These are phyloP conservation scores for Mycena citricolor DNA, from an alignment of 1,284 basidiomycete species.

Conservation along the genomic window DNA sequence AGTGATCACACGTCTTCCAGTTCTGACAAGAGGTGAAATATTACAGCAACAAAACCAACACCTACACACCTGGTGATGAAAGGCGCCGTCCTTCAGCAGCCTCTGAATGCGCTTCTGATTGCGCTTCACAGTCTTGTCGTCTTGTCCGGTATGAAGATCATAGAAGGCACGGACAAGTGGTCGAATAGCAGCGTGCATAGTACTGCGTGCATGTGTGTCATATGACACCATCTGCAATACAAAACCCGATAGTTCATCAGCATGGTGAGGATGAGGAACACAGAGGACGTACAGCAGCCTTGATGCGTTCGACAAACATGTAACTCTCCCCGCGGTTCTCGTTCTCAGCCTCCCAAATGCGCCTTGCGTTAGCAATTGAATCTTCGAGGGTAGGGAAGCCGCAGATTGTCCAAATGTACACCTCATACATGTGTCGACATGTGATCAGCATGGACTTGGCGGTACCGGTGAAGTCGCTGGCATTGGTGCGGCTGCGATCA, in stretches of 20 bases:
- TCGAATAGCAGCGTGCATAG: slow-evolving; percentile 2
- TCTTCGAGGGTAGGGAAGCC: background rate
- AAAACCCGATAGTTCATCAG: no score
- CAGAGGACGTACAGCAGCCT: slow-evolving; percentile 1
- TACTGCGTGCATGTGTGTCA: slow-evolving; percentile 8
- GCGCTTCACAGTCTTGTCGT: background rate
- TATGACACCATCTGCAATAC: background rate
- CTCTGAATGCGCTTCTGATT: background rate
- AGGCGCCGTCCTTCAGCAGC: background rate
- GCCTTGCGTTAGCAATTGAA: slow-evolving; percentile 6
- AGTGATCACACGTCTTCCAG: no score
- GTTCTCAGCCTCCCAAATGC: slow-evolving; percentile 16
- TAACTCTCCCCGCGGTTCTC: background rate
- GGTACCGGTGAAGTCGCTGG: slow-evolving; percentile 8
- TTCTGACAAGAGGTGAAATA: no score
- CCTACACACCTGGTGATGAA: slow-evolving; percentile 13
- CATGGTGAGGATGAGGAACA: no score
- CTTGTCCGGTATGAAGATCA: slow-evolving; percentile 4
- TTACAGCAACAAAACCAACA: no score
- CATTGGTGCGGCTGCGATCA: slow-evolving; percentile 3
- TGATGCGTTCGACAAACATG: slow-evolving; percentile 5
- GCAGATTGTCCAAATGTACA: slow-evolving; percentile 3
- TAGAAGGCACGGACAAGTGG: slow-evolving; percentile 4
- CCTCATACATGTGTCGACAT: slow-evolving; percentile 10
- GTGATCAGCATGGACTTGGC: background rate